Base-by-base conservation (phyloP, 2,329 filamentous ascomycete genomes). In the Penicillium sp. region DNA sequence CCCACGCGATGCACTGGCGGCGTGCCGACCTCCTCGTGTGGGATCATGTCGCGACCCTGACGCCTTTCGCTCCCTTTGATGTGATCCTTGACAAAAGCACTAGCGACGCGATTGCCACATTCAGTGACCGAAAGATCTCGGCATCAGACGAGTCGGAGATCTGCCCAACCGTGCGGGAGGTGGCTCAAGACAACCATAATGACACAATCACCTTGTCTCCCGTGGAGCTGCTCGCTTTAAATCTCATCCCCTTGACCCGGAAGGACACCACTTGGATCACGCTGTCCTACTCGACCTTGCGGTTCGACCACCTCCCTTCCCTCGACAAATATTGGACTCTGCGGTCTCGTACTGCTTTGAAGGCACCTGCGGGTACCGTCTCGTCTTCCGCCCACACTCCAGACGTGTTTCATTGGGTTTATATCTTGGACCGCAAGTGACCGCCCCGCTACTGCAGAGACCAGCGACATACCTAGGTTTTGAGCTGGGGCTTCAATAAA, bases 81-180 rank as follows among this genome's bases (percentile, higher is more conserved):
- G 61, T 68, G 26, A 57, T 72, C 13, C 43, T 72, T 1, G 70
- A 72, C 46, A 72, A 72, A 51, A 71, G 69, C 47, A 72, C 70
- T 1, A 69, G 66, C 52, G 70, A 72, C 42, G 66, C 70, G n/a
- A 70, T 72, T 37, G 64, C 68, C 4, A 72, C 70, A 2, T 59
- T 56, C 9, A 49, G 41, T 34, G 54, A 51, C 23, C 61, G 23
- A 10, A 51, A 41, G 3, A 58, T 67, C n/a, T 34, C 49, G 4
- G 37, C 44, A 6, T 42, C 49, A 1, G 42, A 58, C 5, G 52
- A 60, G 4, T 26, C 54, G 9, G 15, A 18, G 7, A 21, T 59
- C 5, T 70, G 66, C 26, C 66, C 67, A 1, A 54, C 45, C 1
- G 51, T 71, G 3, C 46, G 49, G 7, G 49, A 61, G 4, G 30